Evolutionary conservation across 345 rosid genomes (phyloP).

Genomic region (Passiflora organensis): DNA sequence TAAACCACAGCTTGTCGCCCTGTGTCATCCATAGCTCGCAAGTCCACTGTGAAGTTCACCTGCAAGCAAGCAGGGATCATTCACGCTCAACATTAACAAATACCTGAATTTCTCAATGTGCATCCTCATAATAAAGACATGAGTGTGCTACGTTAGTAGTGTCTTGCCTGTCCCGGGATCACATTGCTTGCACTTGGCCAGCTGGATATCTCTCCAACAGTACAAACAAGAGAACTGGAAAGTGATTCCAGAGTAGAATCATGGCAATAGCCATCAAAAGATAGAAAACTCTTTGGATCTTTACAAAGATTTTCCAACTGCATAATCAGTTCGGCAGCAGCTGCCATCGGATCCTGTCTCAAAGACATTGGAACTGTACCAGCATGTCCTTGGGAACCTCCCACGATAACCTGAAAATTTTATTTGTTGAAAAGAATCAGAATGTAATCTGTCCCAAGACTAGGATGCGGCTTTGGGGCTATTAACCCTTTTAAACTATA

Average conservation of each 20-base stretch:
- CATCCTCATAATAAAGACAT: too few relatives aligned
- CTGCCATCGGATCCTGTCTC: slow-evolving; percentile 95
- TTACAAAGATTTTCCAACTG: slow-evolving; percentile 71
- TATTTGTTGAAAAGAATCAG: not conserved
- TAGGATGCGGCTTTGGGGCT: too few relatives aligned
- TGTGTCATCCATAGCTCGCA: slow-evolving; percentile 80
- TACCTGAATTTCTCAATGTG: too few relatives aligned
- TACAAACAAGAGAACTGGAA: slow-evolving; percentile 80
- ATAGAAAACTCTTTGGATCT: slow-evolving; percentile 60
- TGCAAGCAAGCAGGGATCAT: too few relatives aligned
- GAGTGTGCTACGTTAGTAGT: not conserved
- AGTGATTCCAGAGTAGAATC: slow-evolving; percentile 51
- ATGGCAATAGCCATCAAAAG: slow-evolving; percentile 44
- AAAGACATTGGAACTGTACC: slow-evolving; percentile 97
- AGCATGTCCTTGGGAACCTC: slow-evolving; percentile 97
- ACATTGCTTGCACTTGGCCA: slow-evolving; percentile 99
- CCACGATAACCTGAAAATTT: slow-evolving; percentile 67
- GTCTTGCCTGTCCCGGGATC: slow-evolving; percentile 90
- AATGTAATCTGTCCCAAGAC: not conserved
- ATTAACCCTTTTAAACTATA: too few relatives aligned
- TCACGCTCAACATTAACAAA: not conserved
- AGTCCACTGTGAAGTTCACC: slow-evolving; percentile 90
- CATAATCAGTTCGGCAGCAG: slow-evolving; percentile 82
- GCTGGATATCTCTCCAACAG: slow-evolving; percentile 92
- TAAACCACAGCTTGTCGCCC: slow-evolving; percentile 86